A percentile compares a stretch with the other conserved stretches of the same genome.
These are phyloP conservation scores for Colletotrichum cordylinicola DNA, from an alignment of 2,329 filamentous ascomycete species.

Conservation along the genomic window DNA sequence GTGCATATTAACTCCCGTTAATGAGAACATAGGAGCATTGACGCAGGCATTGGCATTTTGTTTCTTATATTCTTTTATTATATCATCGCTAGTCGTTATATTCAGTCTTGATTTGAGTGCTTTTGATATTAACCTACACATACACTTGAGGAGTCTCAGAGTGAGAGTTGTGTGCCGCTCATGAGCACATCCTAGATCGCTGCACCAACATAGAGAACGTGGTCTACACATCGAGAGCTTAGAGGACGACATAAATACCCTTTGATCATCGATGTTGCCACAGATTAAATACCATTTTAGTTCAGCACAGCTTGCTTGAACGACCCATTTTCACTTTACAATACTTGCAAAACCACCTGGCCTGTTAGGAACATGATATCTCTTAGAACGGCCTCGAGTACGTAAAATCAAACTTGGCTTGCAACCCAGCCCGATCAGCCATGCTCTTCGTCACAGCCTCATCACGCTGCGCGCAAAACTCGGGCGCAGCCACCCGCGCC, in stretches of 20 bases:
- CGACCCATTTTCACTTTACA: rapidly evolving
- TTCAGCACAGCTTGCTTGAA: background rate
- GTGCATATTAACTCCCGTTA: too few species aligned
- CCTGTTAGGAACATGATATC: too few species aligned
- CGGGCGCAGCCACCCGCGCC: constrained; percentile 22
- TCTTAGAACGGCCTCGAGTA: background rate
- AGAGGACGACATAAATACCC: rapidly evolving
- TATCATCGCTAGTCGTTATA: rapidly evolving
- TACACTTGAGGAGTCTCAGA: background rate
- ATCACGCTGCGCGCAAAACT: constrained; percentile 17
- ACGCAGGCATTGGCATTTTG: too few species aligned
- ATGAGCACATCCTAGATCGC: too few species aligned
- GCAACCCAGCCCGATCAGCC: background rate
- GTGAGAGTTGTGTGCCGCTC: too few species aligned
- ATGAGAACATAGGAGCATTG: too few species aligned
- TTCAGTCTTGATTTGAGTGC: rapidly evolving
- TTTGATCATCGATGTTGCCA: background rate
- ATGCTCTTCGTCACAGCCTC: background rate
- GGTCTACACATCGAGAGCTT: rapidly evolving
- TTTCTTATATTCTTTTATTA: too few species aligned
- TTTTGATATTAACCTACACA: rapidly evolving
- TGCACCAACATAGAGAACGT: background rate
- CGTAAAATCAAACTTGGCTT: background rate
- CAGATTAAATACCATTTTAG: rapidly evolving
- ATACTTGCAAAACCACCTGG: background rate